Conservation (phyloP, 2,329 filamentous ascomycete genomes). For the Pyricularia sp. region DNA sequence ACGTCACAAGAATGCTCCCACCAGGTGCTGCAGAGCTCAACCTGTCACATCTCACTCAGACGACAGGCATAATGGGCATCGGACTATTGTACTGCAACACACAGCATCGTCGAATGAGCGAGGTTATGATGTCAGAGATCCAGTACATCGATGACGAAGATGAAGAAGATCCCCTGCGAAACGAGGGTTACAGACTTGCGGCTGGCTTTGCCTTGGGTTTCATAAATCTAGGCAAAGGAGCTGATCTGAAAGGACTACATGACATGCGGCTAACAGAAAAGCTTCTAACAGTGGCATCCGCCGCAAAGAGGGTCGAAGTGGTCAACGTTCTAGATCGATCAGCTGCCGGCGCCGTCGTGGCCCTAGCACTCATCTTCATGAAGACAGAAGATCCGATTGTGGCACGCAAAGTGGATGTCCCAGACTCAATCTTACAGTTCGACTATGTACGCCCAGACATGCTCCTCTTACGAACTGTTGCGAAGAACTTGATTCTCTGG, state of each 20-base stretch:
- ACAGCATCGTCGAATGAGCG: conserved; percentile 95
- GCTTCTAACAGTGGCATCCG: conserved; percentile 74
- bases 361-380: conserved; percentile 89
- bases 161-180: conserved; percentile 76
- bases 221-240: conserved; percentile 89
- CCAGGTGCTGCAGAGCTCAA: conserved; percentile 90
- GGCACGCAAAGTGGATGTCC: conserved; percentile 86
- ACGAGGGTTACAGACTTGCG: conserved; percentile 92
- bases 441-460: conserved; percentile 94
- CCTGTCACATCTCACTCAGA: conserved; percentile 85
- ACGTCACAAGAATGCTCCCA: conserved; percentile 90
- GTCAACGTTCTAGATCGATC: conserved; percentile 91
- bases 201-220: conserved; percentile 89
- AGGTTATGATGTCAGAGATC: conserved; percentile 97
- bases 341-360: conserved; percentile 85
- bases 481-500: conserved; percentile 91
- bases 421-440: conserved; percentile 82
- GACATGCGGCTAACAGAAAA: conserved; percentile 92
- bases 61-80: conserved; percentile 94
- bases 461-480: conserved; percentile 78
- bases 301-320: conserved; percentile 81
- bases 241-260: conserved; percentile 76
- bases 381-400: conserved; percentile 85
- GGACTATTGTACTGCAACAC: conserved; percentile 90
- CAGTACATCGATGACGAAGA: conserved; percentile 75